Conservation (phyloP, 495 filamentous ascomycete species). For the Hypoxylon cercidicola region DNA sequence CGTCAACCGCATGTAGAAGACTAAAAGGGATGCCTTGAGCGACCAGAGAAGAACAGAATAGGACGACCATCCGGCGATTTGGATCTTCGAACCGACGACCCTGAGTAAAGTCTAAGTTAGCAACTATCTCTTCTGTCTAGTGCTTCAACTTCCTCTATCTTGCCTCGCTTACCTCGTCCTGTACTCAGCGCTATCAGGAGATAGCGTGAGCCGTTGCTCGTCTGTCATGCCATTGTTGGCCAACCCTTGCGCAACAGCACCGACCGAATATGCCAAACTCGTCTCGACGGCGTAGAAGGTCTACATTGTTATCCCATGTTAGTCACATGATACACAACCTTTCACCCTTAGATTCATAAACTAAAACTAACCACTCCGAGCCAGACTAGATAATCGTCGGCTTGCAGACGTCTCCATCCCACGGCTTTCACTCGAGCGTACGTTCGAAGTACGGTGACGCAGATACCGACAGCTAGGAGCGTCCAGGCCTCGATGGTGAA, state of each 20-base stretch:
- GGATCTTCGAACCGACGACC: conserved; percentile 67
- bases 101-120: conserved; percentile 43
- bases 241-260: conserved; percentile 61
- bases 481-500: conserved; percentile 59
- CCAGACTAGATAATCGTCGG: conserved; percentile 56
- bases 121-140: neutral
- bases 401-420: conserved; percentile 47
- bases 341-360: neutral
- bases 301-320: conserved; percentile 28
- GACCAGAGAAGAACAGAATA: conserved; percentile 65
- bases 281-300: conserved; percentile 52
- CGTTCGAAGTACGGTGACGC: conserved; percentile 50
- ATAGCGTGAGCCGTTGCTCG: conserved; percentile 56
- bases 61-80: conserved; percentile 66
- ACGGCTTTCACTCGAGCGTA: conserved; percentile 49
- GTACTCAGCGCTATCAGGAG: conserved; percentile 60
- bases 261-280: conserved; percentile 51
- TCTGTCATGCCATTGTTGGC: conserved; percentile 72
- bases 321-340: conserved; percentile 1
- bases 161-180: conserved; percentile 39
- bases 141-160: neutral
- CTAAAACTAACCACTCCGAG: conserved; percentile 50
- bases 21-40: conserved; percentile 65
- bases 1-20: conserved; percentile 68
- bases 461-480: conserved; percentile 53